Conservation (phyloP, 2,329 filamentous ascomycete species). For the Clonostachys chloroleuca region DNA sequence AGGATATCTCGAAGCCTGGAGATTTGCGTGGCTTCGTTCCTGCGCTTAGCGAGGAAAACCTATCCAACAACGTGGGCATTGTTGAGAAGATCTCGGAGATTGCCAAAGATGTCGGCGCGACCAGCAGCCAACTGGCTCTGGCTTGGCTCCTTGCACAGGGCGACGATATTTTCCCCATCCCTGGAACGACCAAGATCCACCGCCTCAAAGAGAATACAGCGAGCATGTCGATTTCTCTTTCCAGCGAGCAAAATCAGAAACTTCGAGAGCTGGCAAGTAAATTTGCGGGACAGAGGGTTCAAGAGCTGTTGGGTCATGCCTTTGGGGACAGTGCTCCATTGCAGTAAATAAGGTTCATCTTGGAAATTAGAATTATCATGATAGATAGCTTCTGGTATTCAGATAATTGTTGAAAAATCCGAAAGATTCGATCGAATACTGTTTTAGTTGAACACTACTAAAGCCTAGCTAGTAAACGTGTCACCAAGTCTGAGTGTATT, state of each 20-base stretch:
- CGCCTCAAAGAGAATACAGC: constrained; percentile 33
- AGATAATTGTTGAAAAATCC: too few relatives aligned
- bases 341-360: background rate
- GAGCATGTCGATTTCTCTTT: background rate
- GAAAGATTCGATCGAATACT: too few relatives aligned
- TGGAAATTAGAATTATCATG: background rate
- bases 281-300: background rate
- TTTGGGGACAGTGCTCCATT: background rate
- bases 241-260: background rate
- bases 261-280: background rate
- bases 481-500: too few relatives aligned
- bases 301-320: background rate
- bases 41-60: background rate
- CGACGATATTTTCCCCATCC: constrained; percentile 52
- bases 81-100: background rate
- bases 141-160: constrained; percentile 58
- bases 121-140: constrained; percentile 50
- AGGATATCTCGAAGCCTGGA: background rate
- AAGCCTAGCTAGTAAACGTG: too few relatives aligned
- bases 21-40: constrained; percentile 1
- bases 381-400: too few relatives aligned
- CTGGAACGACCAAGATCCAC: constrained; percentile 34
- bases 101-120: constrained; percentile 35
- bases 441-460: too few relatives aligned
- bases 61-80: background rate